Evolutionary conservation across 2,329 filamentous ascomycete genomes (phyloP).

Genomic region (Claviceps fusiformis): DNA sequence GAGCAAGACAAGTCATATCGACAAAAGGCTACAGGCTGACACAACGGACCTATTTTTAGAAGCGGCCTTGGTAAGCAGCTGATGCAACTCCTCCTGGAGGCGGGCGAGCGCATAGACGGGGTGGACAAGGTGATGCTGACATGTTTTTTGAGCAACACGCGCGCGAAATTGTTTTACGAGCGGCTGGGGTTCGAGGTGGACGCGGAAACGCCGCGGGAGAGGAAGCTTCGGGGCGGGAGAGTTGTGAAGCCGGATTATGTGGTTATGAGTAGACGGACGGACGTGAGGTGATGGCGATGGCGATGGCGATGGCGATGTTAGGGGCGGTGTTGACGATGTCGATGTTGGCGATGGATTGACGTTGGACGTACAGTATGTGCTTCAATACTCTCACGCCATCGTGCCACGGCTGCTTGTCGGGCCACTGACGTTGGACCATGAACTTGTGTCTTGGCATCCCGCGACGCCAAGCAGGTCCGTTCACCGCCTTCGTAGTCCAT

Average conservation of each 20-base stretch:
- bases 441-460: too few relatives aligned
- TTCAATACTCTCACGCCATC: too few relatives aligned
- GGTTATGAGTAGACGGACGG: conserved; percentile 40
- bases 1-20: too few relatives aligned
- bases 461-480: too few relatives aligned
- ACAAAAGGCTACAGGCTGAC: too few relatives aligned
- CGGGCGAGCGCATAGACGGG: conserved; percentile 39
- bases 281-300: neutral
- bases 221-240: conserved; percentile 39
- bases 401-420: too few relatives aligned
- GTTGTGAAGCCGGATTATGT: conserved; percentile 42
- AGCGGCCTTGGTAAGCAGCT: conserved; percentile 49
- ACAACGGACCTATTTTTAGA: conserved; percentile 18
- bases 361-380: too few relatives aligned
- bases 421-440: too few relatives aligned
- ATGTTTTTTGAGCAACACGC: conserved; percentile 49
- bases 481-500: too few relatives aligned
- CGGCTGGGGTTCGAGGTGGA: conserved; percentile 44
- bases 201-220: conserved; percentile 38
- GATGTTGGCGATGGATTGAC: too few relatives aligned
- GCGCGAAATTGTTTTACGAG: conserved; percentile 46
- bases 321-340: too few relatives aligned
- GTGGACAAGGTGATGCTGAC: conserved; percentile 61
- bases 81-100: conserved; percentile 39
- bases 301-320: too few relatives aligned